Evolutionary conservation across 2,329 filamentous ascomycete genomes (phyloP).

Genomic region (Grosmannia penicillata): DNA sequence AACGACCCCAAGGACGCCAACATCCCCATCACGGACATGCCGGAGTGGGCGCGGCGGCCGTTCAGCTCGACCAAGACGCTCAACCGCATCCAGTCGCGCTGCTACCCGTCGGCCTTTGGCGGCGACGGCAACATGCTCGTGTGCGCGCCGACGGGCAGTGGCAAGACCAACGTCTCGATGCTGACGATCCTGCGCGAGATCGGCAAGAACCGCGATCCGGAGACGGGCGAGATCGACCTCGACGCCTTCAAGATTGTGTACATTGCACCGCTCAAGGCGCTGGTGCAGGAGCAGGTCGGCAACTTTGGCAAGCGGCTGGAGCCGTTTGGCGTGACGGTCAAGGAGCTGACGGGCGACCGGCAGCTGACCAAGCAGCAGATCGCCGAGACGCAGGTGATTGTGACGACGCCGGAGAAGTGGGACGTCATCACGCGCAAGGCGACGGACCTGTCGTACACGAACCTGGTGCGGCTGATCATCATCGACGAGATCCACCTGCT

Average conservation of each 20-base stretch:
- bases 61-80: slow-evolving; percentile 78
- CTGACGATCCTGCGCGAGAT: slow-evolving; percentile 90
- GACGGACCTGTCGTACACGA: slow-evolving; percentile 91
- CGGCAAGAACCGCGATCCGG: slow-evolving; percentile 79
- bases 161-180: slow-evolving; percentile 98
- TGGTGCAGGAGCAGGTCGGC: slow-evolving; percentile 95
- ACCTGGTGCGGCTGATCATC: slow-evolving; percentile 87
- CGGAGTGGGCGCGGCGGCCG: slow-evolving; percentile 77
- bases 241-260: slow-evolving; percentile 98
- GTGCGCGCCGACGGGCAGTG: slow-evolving; percentile 91
- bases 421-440: slow-evolving; percentile 98
- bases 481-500: slow-evolving; percentile 97
- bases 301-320: slow-evolving; percentile 90
- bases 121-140: slow-evolving; percentile 96
- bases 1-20: slow-evolving; percentile 66
- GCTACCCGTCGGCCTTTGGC: slow-evolving; percentile 78
- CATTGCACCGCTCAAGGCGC: slow-evolving; percentile 86
- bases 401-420: slow-evolving; percentile 98
- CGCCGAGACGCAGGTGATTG: slow-evolving; percentile 91
- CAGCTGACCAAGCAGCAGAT: slow-evolving; percentile 99
- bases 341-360: slow-evolving; percentile 93
- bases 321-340: slow-evolving; percentile 79
- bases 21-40: slow-evolving; percentile 74
- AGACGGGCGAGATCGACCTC: slow-evolving; percentile 85
- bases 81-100: slow-evolving; percentile 92